Percentiles rank a stretch among this genome's conserved stretches.
These are phyloP conservation scores for Leishmania lainsoni DNA, from an alignment of 208 protist genomes.

Conservation along the genomic window DNA sequence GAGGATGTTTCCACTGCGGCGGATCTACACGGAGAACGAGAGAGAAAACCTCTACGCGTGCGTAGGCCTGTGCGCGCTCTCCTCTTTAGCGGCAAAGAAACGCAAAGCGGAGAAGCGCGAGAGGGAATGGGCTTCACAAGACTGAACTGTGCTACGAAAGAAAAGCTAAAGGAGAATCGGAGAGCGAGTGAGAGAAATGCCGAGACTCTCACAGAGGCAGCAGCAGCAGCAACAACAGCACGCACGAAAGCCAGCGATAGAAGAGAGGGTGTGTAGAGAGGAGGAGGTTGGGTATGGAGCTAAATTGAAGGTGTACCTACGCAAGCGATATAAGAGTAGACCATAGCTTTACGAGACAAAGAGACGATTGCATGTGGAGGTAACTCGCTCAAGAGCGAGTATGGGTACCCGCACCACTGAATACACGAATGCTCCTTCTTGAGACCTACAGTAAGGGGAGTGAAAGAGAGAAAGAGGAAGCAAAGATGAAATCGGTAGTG, in stretches of 20 bases:
- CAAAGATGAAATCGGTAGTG: too few species aligned
- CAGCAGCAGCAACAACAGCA: neutral
- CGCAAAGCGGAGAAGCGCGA: neutral
- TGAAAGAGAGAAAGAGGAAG: neutral
- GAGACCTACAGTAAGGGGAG: neutral
- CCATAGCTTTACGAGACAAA: neutral
- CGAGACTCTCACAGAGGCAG: neutral
- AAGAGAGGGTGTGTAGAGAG: neutral
- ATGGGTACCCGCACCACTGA: neutral
- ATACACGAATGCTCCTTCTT: neutral
- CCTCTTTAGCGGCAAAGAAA: neutral
- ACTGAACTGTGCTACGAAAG: neutral
- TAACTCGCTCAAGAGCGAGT: neutral
- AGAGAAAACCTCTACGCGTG: neutral
- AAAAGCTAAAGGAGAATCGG: neutral
- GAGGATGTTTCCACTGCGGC: neutral
- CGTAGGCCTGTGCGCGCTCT: neutral
- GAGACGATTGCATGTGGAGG: neutral
- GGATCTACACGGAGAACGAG: neutral
- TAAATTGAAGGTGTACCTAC: neutral
- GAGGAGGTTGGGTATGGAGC: neutral
- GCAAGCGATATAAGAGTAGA: neutral
- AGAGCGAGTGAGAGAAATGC: neutral
- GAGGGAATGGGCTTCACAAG: neutral
- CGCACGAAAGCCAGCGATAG: neutral